phyloP scores from a whole-genome alignment of 2,329 filamentous ascomycete species.

The Cladophialophora exuberans region DNA sequence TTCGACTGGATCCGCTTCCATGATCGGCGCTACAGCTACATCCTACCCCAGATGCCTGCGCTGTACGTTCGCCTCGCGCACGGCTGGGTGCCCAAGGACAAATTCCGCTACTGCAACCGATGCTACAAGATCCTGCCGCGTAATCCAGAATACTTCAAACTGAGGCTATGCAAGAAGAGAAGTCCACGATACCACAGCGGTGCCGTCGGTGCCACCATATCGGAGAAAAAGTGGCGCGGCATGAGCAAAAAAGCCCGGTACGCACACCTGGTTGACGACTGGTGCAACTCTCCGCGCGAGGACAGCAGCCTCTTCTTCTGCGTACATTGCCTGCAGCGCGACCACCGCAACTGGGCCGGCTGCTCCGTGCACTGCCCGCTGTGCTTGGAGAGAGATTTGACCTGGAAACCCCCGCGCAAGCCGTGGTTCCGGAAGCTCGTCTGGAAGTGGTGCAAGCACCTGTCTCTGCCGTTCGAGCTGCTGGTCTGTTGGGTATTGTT shows the following conservation, averaged over 20 bases:
- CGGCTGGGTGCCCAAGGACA: constrained; percentile 31
- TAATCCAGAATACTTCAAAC: constrained; percentile 22
- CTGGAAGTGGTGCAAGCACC: not conserved
- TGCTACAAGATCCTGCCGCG: constrained; percentile 30
- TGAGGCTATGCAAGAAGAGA: constrained; percentile 21
- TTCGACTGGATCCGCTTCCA: constrained; percentile 19
- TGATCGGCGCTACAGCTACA: constrained; percentile 15
- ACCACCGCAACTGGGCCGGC: not conserved
- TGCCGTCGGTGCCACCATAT: constrained; percentile 10
- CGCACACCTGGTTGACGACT: constrained; percentile 26
- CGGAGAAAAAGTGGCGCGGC: constrained; percentile 21
- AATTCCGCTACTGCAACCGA: constrained; percentile 28
- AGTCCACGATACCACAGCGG: constrained; percentile 23
- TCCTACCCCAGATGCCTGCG: constrained; percentile 18
- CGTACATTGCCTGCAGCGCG: constrained; percentile 15
- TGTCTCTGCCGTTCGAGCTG: constrained; percentile 4
- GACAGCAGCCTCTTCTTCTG: constrained; percentile 28
- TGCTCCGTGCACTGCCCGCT: constrained; percentile 22
- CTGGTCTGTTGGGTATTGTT: constrained; percentile 4
- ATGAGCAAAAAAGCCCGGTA: constrained; percentile 25
- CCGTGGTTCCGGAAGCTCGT: constrained; percentile 13
- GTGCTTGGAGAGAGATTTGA: constrained; percentile 26
- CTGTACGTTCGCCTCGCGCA: constrained; percentile 31
- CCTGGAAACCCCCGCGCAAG: constrained; percentile 13
- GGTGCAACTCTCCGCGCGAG: constrained; percentile 21